A percentile compares a stretch with the other conserved stretches of the same genome.
These are phyloP conservation scores for Asclepias syriaca DNA, from an alignment of 257 asterid species.

Conservation along the genomic window DNA sequence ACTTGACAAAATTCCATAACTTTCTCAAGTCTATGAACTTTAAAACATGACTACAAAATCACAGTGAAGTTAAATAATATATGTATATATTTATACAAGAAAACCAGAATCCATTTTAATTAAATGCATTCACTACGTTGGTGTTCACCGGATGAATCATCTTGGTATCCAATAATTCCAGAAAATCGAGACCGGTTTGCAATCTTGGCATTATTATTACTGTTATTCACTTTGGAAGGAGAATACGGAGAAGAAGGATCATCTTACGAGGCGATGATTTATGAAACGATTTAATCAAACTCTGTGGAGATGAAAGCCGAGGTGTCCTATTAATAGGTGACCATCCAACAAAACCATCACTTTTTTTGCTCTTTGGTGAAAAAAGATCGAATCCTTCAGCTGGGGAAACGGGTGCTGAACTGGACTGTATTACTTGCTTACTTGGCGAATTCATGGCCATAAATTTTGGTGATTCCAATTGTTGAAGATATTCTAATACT, in stretches of 20 bases:
- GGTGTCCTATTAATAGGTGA: slow-evolving; percentile 8
- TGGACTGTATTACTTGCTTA: not conserved
- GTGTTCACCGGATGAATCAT: not conserved
- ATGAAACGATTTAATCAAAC: not conserved
- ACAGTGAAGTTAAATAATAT: not conserved
- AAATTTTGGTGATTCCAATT: slow-evolving; percentile 20
- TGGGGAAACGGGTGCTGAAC: not conserved
- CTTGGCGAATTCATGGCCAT: not conserved
- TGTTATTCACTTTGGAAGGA: not conserved
- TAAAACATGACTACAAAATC: not conserved
- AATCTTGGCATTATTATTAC: not conserved
- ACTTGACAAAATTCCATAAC: no score
- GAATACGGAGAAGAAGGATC: not conserved
- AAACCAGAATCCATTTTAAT: not conserved
- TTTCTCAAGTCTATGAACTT: not conserved
- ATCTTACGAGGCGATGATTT: not conserved
- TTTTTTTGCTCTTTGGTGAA: not conserved
- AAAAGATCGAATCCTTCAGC: not conserved
- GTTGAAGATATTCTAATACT: slow-evolving; percentile 25
- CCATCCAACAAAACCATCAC: not conserved
- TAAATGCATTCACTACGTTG: not conserved
- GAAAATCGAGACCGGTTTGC: slow-evolving; percentile 17
- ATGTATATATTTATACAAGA: not conserved
- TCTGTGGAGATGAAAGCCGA: slow-evolving; percentile 1
- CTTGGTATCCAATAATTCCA: not conserved